Evolutionary conservation across 306 rosid species (phyloP).

Genomic region (Quercus bicolor): DNA sequence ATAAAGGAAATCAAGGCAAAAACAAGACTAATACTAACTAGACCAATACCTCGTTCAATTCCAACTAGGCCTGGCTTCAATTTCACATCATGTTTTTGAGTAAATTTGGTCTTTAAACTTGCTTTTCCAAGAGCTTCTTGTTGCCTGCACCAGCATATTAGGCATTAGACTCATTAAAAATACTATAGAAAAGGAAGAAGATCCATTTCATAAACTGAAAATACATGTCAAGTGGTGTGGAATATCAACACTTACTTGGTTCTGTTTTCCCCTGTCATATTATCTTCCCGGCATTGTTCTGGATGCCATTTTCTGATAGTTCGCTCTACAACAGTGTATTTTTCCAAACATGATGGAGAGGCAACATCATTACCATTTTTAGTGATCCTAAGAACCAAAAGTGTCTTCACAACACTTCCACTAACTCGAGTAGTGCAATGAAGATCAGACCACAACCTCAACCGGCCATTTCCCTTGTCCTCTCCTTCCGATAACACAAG

Average conservation of each 20-base stretch:
- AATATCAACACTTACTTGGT: background rate
- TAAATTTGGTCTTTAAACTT: background rate
- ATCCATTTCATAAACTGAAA: background rate
- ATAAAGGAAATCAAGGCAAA: background rate
- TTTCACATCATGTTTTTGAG: background rate
- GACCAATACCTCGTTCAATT: background rate
- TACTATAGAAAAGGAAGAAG: background rate
- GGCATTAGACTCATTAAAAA: background rate
- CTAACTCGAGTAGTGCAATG: slow-evolving; percentile 62
- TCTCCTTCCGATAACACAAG: slow-evolving; percentile 51
- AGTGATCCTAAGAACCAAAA: slow-evolving; percentile 46
- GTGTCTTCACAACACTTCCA: slow-evolving; percentile 62
- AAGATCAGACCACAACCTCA: slow-evolving; percentile 74
- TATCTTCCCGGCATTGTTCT: slow-evolving; percentile 51
- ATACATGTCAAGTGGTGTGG: no score
- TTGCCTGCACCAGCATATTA: background rate
- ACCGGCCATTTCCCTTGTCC: slow-evolving; percentile 37
- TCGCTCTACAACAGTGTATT: slow-evolving; percentile 43
- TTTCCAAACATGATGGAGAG: slow-evolving; percentile 35
- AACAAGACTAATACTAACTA: background rate
- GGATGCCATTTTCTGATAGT: slow-evolving; percentile 60
- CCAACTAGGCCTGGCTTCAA: background rate
- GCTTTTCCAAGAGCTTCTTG: background rate
- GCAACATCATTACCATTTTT: slow-evolving; percentile 31
- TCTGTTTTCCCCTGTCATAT: slow-evolving; percentile 2